Evolutionary conservation across 345 rosid genomes (phyloP).

Genomic region (Hirschfeldia incana): DNA sequence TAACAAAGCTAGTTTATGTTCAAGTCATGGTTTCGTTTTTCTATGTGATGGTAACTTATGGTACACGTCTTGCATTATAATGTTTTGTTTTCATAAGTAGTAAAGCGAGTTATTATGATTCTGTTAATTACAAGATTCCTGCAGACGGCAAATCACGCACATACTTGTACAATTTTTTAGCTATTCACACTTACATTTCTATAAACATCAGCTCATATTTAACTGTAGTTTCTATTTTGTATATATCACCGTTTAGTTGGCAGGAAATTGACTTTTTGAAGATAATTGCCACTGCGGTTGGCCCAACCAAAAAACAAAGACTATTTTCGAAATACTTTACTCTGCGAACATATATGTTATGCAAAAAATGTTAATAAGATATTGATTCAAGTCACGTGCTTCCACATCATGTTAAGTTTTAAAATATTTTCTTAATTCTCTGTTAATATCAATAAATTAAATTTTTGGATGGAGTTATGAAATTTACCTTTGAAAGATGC

Average conservation of each 20-base stretch:
- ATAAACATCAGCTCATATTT: slow-evolving; percentile 19
- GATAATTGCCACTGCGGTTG: slow-evolving; percentile 21
- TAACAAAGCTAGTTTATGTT: not conserved
- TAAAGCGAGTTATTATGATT: slow-evolving; percentile 28
- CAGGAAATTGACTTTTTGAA: slow-evolving; percentile 23
- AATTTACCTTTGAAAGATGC: not conserved
- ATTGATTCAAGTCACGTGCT: not conserved
- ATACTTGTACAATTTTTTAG: not conserved
- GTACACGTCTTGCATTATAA: slow-evolving; percentile 28
- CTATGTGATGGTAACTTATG: not conserved
- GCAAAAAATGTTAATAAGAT: not conserved
- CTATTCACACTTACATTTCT: not conserved
- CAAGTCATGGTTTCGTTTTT: not conserved
- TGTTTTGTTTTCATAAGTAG: slow-evolving; percentile 18
- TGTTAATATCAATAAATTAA: not conserved
- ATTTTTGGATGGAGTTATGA: not conserved
- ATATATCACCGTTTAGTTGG: slow-evolving; percentile 7
- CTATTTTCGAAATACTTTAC: not conserved
- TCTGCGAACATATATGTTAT: not conserved
- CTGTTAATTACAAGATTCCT: not conserved
- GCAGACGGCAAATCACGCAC: slow-evolving; percentile 12
- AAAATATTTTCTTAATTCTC: not conserved
- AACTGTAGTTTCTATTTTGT: slow-evolving; percentile 16
- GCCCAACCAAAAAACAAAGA: not conserved
- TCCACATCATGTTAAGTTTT: not conserved